Evolutionary conservation across 495 filamentous ascomycete genomes (phyloP).

Genomic region (Lasiosphaeria miniovina): DNA sequence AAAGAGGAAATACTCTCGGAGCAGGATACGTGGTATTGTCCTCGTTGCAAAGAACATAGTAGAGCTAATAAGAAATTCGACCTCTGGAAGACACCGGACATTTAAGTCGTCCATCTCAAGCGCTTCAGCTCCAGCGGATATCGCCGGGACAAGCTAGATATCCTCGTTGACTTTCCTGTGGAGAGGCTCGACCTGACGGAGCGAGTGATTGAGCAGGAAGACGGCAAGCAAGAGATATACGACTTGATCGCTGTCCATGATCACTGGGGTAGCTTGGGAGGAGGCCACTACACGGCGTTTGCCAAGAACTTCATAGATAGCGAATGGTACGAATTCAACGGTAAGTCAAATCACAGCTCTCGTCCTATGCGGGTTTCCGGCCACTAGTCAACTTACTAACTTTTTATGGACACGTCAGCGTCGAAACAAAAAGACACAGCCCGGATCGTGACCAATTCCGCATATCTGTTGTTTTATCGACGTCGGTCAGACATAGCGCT

Average conservation of each 20-base stretch:
- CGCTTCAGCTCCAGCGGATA: slow-evolving; percentile 77
- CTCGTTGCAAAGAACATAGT: slow-evolving; percentile 87
- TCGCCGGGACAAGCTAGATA: slow-evolving; percentile 84
- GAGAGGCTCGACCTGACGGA: slow-evolving; percentile 78
- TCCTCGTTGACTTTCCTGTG: slow-evolving; percentile 84
- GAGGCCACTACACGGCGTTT: slow-evolving; percentile 93
- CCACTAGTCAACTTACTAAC: slow-evolving; percentile 10
- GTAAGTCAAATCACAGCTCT: slow-evolving; percentile 46
- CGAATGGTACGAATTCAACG: slow-evolving; percentile 93
- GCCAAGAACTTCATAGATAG: slow-evolving; percentile 85
- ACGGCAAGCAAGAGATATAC: slow-evolving; percentile 77
- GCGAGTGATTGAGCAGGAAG: slow-evolving; percentile 69
- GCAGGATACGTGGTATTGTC: slow-evolving; percentile 95
- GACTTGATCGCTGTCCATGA: slow-evolving; percentile 94
- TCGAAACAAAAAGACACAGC: slow-evolving; percentile 49
- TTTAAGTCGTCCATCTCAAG: slow-evolving; percentile 87
- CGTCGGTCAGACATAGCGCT: slow-evolving; percentile 72
- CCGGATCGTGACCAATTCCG: slow-evolving; percentile 61
- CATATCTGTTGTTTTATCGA: slow-evolving; percentile 95
- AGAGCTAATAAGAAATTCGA: slow-evolving; percentile 94
- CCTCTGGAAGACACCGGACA: slow-evolving; percentile 93
- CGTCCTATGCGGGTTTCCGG: background rate
- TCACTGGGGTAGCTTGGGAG: slow-evolving; percentile 86
- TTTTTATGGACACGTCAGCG: slow-evolving; percentile 63
- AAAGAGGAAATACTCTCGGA: slow-evolving; percentile 89